Conservation (phyloP, 2,329 filamentous ascomycete genomes). For the Ophiocordyceps camponoti-floridani region DNA sequence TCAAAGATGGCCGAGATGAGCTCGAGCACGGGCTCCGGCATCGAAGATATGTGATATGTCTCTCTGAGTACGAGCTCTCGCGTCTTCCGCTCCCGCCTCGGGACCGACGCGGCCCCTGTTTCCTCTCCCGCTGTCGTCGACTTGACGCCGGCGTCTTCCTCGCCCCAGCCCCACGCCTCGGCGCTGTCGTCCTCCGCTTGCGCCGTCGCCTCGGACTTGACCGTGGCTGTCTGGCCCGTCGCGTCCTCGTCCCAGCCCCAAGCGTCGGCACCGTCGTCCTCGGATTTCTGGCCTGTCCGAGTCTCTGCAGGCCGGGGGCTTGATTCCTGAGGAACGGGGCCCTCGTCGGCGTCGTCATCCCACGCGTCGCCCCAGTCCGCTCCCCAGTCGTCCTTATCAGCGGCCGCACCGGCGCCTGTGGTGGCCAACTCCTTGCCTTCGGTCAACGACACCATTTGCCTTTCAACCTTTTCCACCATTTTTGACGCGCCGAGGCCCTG, state of each 20-base stretch:
- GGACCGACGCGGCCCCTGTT: constrained; percentile 4
- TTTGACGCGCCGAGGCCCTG: constrained; percentile 48
- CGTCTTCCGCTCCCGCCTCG: constrained; percentile 13
- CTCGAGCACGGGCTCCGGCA: constrained; percentile 61
- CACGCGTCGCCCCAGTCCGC: constrained; percentile 66
- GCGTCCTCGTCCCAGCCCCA: constrained; percentile 71
- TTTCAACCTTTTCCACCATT: constrained; percentile 70
- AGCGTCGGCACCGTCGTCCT: constrained; percentile 40
- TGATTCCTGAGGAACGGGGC: constrained; percentile 10
- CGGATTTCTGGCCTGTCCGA: constrained; percentile 3
- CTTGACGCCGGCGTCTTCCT: constrained; percentile 30
- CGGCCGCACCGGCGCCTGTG: constrained; percentile 26
- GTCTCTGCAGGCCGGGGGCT: constrained; percentile 4
- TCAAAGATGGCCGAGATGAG: constrained; percentile 43
- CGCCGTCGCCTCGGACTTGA: not conserved
- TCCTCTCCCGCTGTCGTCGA: constrained; percentile 5
- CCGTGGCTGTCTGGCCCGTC: constrained; percentile 9
- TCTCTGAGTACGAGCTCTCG: constrained; percentile 66
- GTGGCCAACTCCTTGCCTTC: constrained; percentile 48
- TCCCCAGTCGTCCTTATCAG: constrained; percentile 46
- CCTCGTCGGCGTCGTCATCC: constrained; percentile 51
- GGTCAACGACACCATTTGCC: constrained; percentile 51
- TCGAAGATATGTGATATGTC: constrained; percentile 72
- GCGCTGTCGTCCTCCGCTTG: constrained; percentile 28
- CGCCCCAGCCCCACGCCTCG: constrained; percentile 80